Base-by-base conservation (phyloP, 83 land plant species). In the Larix sibirica region DNA sequence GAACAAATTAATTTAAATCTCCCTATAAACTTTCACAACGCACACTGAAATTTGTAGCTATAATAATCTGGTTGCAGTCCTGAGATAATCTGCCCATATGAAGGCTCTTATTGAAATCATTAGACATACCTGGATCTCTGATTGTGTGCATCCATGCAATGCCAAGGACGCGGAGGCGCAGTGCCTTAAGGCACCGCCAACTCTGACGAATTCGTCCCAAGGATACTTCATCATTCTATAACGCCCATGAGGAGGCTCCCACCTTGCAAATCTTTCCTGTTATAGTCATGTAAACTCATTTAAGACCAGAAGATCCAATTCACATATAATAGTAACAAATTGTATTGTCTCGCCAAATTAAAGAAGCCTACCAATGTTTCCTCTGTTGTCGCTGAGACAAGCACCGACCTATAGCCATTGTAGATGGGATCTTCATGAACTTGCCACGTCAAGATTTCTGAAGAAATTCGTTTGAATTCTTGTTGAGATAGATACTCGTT, bases 181-280 rank as follows among this genome's bases (percentile, higher is more conserved):
- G 66, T 79, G 83, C 16, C 85, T 62, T 50, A 83, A 65, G 36
- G 82, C 62, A n/a, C 56, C 85, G 2, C 83, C 85, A n/a, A 83
- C 83, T 65, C 65, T 79, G 17, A 62, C 24, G 61, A 79, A 83
- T 20, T 79, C 40, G 50, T 61, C 6, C 85, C 85, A 83, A 36
- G 85, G 85, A 47, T 83, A 83, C 21, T 60, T 77, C 6, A 78
- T 21, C 40, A 50, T 61, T 3, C 31, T 62, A 42, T 79, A 83
- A 10, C 81, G 82, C 12, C 83, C 83, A 12, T 83, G 85, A 14
- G 85, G 84, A 47, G 84, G 85, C 71, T 83, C 85, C 85, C 85
- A 83, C 16, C 83, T 77, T 79, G 85, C 85, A 83, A 83, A 83
- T 17, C 58, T 44, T 58, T 64, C 36, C 36, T 33, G 36, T 33